phyloP scores from a whole-genome alignment of 2,329 filamentous ascomycete genomes.

The Dactylellina cionopaga region DNA sequence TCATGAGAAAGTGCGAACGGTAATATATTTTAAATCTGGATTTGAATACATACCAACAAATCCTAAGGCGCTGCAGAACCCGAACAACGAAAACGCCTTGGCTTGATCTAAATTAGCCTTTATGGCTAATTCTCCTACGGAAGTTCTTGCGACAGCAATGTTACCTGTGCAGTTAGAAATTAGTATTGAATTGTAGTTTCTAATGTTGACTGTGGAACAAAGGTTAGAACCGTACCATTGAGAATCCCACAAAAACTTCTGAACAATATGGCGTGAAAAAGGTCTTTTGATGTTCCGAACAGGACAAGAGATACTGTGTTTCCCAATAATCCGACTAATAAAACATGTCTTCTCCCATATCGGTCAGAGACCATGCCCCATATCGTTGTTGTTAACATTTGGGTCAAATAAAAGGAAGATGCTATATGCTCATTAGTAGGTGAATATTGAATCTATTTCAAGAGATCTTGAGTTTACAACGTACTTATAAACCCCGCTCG shows the following conservation, averaged over 20 bases:
- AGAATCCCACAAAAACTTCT: conserved; percentile 20
- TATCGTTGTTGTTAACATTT: conserved; percentile 28
- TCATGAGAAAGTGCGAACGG: neutral
- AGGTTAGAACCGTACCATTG: conserved; percentile 7
- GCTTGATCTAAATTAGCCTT: conserved; percentile 6
- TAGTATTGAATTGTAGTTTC: neutral
- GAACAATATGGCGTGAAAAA: conserved; percentile 21
- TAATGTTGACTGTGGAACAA: neutral
- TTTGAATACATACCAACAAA: conserved; percentile 15
- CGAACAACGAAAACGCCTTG: conserved; percentile 24
- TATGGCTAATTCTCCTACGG: conserved; percentile 16
- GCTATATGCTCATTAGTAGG: neutral
- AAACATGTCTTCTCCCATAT: conserved; percentile 19
- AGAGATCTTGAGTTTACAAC: neutral
- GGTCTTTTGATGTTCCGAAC: conserved; percentile 15
- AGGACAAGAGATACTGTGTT: conserved; percentile 24
- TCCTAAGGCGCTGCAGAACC: conserved; percentile 20
- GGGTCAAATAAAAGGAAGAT: conserved; percentile 22
- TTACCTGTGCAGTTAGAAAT: conserved; percentile 10
- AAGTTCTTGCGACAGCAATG: conserved; percentile 30
- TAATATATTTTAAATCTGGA: neutral
- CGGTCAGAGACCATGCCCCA: conserved; percentile 21
- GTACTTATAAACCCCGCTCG: conserved; percentile 24
- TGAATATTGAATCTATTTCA: neutral
- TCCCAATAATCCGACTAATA: conserved; percentile 13